Base-by-base conservation (phyloP, 2,329 filamentous ascomycete species). In the Pestalotiopsis sp. region DNA sequence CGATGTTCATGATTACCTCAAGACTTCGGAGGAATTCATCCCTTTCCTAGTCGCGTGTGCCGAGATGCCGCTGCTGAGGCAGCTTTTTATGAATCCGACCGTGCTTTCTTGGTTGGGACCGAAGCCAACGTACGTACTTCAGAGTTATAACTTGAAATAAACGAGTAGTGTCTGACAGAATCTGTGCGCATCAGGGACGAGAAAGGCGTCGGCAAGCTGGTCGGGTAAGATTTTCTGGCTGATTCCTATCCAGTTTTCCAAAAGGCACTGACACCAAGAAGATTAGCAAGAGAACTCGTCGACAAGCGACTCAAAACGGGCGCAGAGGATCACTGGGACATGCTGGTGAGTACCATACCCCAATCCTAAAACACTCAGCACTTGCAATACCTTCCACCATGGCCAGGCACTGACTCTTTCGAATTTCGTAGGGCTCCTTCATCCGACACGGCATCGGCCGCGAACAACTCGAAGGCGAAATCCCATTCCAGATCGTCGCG, bases 1-100 rank as follows among this genome's bases (percentile, higher is more conserved):
- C 12, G 83, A 85, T 68, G 77, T 81, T 0, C 80, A 82, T 65
- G 79, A 78, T 31, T 85, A 84, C 69, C 80, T 84, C 63, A 73
- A 76, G 66, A 81, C 82, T 13, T 76, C 81, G 0, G 76, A 79
- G 59, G 73, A 77, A 49, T 76, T 77, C 38, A 73, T 84, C 0
- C 81, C 81, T 0, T 75, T 77, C n/a, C 76, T 83, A 67, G 80
- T 81, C 39, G 69, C 56, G 12, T 67, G 23, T 38, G 39, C 66
- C 4, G 66, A 67, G 14, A 38, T 67, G 3, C 66, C 66, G 6
- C 3, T 49, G 4, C 13, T 67, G n/a, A 17, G 39, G 31, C 17
- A 20, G 7, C 4, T 62, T 1, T 52, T 62, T 3, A 49, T 56
- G 36, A 62, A 41, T 4, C 20, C 6, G 13, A 20, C 58, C 17